Base-by-base conservation (phyloP, 345 rosid genomes). In the Citrus mangshanensis region DNA sequence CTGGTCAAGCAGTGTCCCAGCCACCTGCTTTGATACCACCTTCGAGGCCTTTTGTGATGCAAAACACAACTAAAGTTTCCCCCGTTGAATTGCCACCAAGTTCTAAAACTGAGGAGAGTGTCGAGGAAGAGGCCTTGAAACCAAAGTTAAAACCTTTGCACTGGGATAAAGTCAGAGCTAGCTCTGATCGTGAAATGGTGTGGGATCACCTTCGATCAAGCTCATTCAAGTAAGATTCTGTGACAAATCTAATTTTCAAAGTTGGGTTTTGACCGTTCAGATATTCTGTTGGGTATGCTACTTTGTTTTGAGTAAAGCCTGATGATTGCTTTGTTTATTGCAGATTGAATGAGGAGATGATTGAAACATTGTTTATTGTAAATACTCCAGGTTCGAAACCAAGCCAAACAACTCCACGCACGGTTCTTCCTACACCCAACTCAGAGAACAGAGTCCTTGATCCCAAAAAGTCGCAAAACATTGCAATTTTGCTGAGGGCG, bases 81-180 rank as follows among this genome's bases (percentile, higher is more conserved):
- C 87, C 90, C 21, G 80, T 81, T 30, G 87, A 86, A 79, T 70
- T 86, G 86, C 89, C 88, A 19, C 79, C 85, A 3, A 70, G 66
- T 37, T 78, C 84, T 10, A 79, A 73, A 77, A 10, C 84, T n/a
- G 70, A 34, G 35, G 89, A 87, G 82, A 74, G 74, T 64, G 70
- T 72, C 6, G 85, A 84, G 34, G 93, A 87, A 56, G 92, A 87
- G 62, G 78, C 85, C 77, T 82, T 83, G 5, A 95, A 91, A 68
- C 96, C 92, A 21, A 95, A 90, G 88, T 70, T 95, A 65, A 93
- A 95, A 84, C 96, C 96, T 2, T 81, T 95, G 72, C 98, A 95
- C 59, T 95, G 98, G 98, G 97, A 95, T 79, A 95, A 95, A 89
- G 97, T 95, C 61, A 89, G 97, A 86, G 98, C 98, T 35, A 95